These are phyloP conservation scores for Porphyrellus cyaneotinctus DNA, from an alignment of 768 basidiomycete species.

Conservation along the genomic window DNA sequence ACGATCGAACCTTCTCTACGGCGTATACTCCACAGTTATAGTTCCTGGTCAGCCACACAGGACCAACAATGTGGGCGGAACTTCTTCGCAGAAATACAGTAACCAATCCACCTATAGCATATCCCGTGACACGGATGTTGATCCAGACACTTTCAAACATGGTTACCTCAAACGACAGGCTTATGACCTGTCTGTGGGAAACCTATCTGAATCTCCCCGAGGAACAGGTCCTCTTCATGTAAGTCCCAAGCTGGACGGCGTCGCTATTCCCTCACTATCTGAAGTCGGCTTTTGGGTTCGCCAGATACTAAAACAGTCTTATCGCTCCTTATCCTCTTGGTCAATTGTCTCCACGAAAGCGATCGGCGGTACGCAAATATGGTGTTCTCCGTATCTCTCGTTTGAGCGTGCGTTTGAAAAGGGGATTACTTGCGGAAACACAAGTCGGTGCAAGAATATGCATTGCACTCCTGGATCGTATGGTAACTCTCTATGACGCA, in stretches of 20 bases:
- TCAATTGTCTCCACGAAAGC: slow-evolving; percentile 66
- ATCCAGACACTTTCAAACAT: slow-evolving; percentile 82
- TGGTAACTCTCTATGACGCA: slow-evolving; percentile 67
- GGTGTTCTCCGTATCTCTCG: slow-evolving; percentile 5
- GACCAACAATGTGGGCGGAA: slow-evolving; percentile 50
- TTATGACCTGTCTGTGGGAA: slow-evolving; percentile 58
- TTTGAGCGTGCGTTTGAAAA: slow-evolving; percentile 6
- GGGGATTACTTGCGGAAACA: slow-evolving; percentile 51
- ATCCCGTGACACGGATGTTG: slow-evolving; percentile 58
- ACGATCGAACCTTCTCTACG: slow-evolving; percentile 70
- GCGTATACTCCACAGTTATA: slow-evolving; percentile 63
- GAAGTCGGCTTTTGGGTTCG: slow-evolving; percentile 58
- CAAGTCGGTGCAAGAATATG: slow-evolving; percentile 61
- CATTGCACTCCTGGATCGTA: slow-evolving; percentile 62
- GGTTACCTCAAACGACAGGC: slow-evolving; percentile 64
- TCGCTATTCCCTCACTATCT: slow-evolving; percentile 3
- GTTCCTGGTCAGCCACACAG: slow-evolving; percentile 69
- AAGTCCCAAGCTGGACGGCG: slow-evolving; percentile 24
- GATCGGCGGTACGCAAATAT: slow-evolving; percentile 48
- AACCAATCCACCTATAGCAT: slow-evolving; percentile 40
- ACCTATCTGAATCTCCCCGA: slow-evolving; percentile 65
- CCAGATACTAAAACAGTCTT: slow-evolving; percentile 59
- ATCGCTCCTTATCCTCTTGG: slow-evolving; percentile 63
- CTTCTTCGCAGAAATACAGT: slow-evolving; percentile 1
- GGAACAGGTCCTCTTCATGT: slow-evolving; percentile 75